Conservation (phyloP, 495 filamentous ascomycete genomes). For the Penicillium waksmanii region DNA sequence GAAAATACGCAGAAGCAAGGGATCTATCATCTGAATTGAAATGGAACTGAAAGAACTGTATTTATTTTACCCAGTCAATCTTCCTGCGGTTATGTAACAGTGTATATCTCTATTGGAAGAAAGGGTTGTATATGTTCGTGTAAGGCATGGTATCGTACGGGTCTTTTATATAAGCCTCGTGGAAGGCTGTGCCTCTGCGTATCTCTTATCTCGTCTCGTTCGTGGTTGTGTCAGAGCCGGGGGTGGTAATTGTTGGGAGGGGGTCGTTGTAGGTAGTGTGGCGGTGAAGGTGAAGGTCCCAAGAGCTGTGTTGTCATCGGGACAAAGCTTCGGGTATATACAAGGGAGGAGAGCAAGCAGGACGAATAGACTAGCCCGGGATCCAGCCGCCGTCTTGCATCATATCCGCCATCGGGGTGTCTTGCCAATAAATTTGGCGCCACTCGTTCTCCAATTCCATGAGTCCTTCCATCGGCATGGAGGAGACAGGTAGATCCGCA, state of each 20-base stretch:
- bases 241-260: not conserved
- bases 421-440: slow-evolving; percentile 54
- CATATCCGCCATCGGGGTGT: slow-evolving; percentile 49
- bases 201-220: slow-evolving; percentile 28
- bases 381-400: slow-evolving; percentile 49
- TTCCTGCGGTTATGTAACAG: slow-evolving; percentile 26
- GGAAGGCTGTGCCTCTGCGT: slow-evolving; percentile 24
- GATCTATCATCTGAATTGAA: no score
- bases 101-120: slow-evolving; percentile 29
- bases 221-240: slow-evolving; percentile 13
- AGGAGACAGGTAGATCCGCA: slow-evolving; percentile 44
- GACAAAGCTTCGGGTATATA: slow-evolving; percentile 7
- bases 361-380: slow-evolving; percentile 26
- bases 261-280: not conserved
- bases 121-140: slow-evolving; percentile 24
- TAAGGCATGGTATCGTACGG: slow-evolving; percentile 32
- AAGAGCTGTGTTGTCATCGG: not conserved
- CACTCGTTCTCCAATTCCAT: slow-evolving; percentile 52
- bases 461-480: slow-evolving; percentile 44
- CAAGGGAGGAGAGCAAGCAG: not conserved
- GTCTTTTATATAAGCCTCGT: slow-evolving; percentile 16
- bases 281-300: slow-evolving; percentile 3
- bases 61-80: not conserved
- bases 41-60: not conserved
- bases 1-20: no score